These are phyloP conservation scores for Fusarium kyushuense DNA, from an alignment of 2,329 filamentous ascomycete genomes.

Conservation along the genomic window DNA sequence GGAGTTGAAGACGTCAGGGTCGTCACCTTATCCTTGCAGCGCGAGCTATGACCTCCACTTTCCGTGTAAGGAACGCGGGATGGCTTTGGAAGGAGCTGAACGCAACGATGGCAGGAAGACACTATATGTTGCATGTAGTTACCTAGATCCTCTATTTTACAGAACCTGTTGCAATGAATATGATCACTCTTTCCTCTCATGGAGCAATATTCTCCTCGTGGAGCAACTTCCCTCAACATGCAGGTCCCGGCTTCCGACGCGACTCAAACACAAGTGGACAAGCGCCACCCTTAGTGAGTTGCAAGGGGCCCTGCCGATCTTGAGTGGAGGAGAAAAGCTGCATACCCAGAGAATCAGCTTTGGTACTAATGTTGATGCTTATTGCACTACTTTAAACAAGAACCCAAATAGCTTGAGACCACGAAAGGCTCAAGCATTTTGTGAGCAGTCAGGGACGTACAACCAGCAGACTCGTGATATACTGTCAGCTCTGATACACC, in stretches of 20 bases:
- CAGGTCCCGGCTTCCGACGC: conserved; percentile 18
- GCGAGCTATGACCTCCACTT: conserved; percentile 38
- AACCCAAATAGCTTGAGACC: too few relatives aligned
- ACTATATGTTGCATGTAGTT: not conserved
- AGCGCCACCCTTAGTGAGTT: not conserved
- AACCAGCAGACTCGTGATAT: too few relatives aligned
- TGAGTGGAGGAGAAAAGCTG: too few relatives aligned
- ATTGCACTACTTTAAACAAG: too few relatives aligned
- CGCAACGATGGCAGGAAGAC: conserved; percentile 2
- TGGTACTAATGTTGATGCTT: too few relatives aligned
- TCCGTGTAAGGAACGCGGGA: too few relatives aligned
- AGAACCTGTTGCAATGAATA: not conserved
- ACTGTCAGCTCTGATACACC: too few relatives aligned
- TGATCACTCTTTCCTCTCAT: not conserved
- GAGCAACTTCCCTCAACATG: not conserved
- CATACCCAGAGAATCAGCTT: too few relatives aligned
- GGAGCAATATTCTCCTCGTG: too few relatives aligned
- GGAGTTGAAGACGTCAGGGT: conserved; percentile 36
- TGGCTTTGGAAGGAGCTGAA: conserved; percentile 22
- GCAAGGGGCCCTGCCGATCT: conserved; percentile 4
- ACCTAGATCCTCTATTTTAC: not conserved
- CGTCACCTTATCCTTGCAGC: too few relatives aligned
- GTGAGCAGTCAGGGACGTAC: too few relatives aligned
- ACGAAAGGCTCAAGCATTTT: too few relatives aligned
- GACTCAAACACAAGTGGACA: conserved; percentile 9